Base-by-base conservation (phyloP, 371 early-diverging fungal species). In the Actinomortierella wolfii region DNA sequence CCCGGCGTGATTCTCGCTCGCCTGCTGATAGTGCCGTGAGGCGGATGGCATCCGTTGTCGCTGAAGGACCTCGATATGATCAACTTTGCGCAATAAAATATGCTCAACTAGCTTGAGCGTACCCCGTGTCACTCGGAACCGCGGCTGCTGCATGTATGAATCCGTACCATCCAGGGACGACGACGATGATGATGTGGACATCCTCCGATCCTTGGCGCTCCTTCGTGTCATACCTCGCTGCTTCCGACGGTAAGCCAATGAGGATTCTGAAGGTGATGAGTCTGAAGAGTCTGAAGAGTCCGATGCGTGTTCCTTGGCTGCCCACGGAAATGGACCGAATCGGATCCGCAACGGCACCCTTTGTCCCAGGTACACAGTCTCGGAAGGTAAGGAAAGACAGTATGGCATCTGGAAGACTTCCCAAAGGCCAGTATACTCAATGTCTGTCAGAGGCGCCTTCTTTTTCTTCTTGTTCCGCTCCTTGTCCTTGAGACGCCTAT, bases 321-420 rank as follows among this genome's bases (percentile, higher is more conserved):
- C 21, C 8, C 47, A 24, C 3, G 47, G 47, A 11, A 41, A 56
- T 21, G 74, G 67, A 13, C 67, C 67, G 51, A 73, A 73, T 17
- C 49, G 63, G n/a, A 73, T 73, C 3, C 59, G 61, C 24, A 73
- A 45, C 1, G 74, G 74, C 13, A 73, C 44, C 1, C 24, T 45
- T 21, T 73, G 67, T 7, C 74, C 74, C 2, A 63, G 57, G 24
- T 54, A 53, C 0, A 67, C 67, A 4, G 60, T 63, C 47, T 73
- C 74, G 1, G 74, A 66, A 0, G 67, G 74, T 8, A 73, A 1
- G 1, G 67, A 56, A 28, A 58, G 63, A 4, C 56, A 62, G 51
- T 73, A 73, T 0, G 74, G 67, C 39, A 73, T 56, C 44, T 59
- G 58, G 44, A 73, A 73, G 5, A 62, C 63, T n/a, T 73, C 74